Evolutionary conservation across 1,139 yeast genomes (phyloP).

Genomic region (Diutina mesorugosa): DNA sequence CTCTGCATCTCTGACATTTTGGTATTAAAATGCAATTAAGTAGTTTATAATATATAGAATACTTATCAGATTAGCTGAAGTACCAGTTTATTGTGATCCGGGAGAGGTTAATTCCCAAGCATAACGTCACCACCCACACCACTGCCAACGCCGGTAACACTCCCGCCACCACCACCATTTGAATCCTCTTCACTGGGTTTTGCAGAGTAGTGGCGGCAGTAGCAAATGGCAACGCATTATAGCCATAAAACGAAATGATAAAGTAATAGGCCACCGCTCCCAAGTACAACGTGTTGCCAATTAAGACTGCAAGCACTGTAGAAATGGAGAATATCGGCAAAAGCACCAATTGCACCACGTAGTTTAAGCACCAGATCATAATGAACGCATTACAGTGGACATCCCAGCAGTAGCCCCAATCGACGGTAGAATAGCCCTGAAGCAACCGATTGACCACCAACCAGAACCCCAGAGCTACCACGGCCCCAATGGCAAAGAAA

Average conservation of each 20-base stretch:
- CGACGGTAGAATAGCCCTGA: conserved; percentile 43
- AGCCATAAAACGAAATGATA: conserved; percentile 76
- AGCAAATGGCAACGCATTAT: conserved; percentile 70
- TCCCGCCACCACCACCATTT: conserved; percentile 25
- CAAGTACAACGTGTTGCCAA: conserved; percentile 72
- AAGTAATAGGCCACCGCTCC: conserved; percentile 64
- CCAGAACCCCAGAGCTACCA: conserved; percentile 68
- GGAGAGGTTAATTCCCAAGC: conserved; percentile 63
- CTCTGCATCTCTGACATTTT: too few relatives aligned
- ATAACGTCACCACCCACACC: conserved; percentile 41
- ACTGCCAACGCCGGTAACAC: conserved; percentile 42
- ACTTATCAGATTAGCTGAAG: conserved; percentile 23
- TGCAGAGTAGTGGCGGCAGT: conserved; percentile 43
- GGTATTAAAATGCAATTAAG: background rate
- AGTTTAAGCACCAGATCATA: conserved; percentile 66
- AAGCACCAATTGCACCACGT: conserved; percentile 63
- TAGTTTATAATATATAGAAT: background rate
- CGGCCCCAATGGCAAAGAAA: conserved; percentile 48
- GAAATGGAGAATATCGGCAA: conserved; percentile 57
- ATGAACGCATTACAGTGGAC: conserved; percentile 84
- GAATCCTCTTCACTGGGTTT: conserved; percentile 21
- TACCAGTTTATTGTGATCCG: conserved; percentile 55
- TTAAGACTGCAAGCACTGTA: conserved; percentile 44
- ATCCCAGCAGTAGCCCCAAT: conserved; percentile 93
- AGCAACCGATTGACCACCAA: conserved; percentile 52